These are phyloP conservation scores for Harringtonia aguacate DNA, from an alignment of 2,329 filamentous ascomycete genomes.

Conservation along the genomic window DNA sequence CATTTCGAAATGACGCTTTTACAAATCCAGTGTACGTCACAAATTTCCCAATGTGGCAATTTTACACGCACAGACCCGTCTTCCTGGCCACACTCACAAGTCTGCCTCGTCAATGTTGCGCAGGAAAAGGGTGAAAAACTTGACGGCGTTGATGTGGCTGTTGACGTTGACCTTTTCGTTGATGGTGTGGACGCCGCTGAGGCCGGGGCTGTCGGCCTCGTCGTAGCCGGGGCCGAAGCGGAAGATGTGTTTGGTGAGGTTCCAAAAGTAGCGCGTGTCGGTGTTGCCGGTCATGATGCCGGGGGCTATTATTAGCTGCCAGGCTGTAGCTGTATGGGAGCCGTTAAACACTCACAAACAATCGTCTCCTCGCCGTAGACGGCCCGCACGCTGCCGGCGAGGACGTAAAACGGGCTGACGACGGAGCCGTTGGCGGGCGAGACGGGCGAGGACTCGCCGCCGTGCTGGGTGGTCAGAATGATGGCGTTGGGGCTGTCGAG, in stretches of 20 bases:
- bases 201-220: constrained; percentile 16
- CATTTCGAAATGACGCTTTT: too few relatives aligned
- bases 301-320: constrained; percentile 22
- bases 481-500: constrained; percentile 26
- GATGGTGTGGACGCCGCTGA: constrained; percentile 25
- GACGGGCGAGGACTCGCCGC: constrained; percentile 43
- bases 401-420: constrained; percentile 31
- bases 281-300: constrained; percentile 38
- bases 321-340: neutral
- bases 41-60: too few relatives aligned
- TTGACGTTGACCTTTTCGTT: constrained; percentile 25
- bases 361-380: constrained; percentile 37
- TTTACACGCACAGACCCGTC: too few relatives aligned
- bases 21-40: too few relatives aligned
- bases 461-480: constrained; percentile 25
- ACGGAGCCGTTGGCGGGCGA: constrained; percentile 38
- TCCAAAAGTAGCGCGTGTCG: constrained; percentile 36
- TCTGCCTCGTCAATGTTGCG: constrained; percentile 29
- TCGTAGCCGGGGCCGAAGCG: constrained; percentile 35
- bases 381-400: constrained; percentile 39
- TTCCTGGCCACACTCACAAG: too few relatives aligned
- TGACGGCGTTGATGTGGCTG: constrained; percentile 22
- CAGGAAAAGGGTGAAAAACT: constrained; percentile 26
- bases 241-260: constrained; percentile 34
- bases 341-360: constrained; percentile 21